A percentile compares a stretch with the other conserved stretches of the same genome.
phyloP scores from a whole-genome alignment of 2,329 filamentous ascomycete species.

The Ophiostoma sp. region DNA sequence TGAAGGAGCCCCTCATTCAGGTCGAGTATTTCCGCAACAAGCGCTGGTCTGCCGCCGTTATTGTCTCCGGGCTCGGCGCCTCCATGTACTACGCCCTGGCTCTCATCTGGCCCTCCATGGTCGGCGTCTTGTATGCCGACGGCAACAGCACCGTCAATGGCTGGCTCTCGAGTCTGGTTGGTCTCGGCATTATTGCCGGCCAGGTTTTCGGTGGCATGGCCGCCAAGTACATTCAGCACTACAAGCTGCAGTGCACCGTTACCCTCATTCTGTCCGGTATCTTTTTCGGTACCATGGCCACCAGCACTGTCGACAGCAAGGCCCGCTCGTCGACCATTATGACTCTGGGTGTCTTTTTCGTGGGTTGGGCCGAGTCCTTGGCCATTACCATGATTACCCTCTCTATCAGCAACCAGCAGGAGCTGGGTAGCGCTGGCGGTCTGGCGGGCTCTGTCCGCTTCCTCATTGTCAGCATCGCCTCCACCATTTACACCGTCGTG shows the following conservation, averaged over 20 bases:
- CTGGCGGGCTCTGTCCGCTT: constrained; percentile 41
- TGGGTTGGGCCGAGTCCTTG: constrained; percentile 41
- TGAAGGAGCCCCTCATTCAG: constrained; percentile 41
- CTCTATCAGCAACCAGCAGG: constrained; percentile 38
- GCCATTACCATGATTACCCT: constrained; percentile 41
- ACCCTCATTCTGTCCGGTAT: constrained; percentile 35
- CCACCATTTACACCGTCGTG: constrained; percentile 40
- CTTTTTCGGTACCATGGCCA: constrained; percentile 37
- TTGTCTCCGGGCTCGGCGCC: constrained; percentile 40
- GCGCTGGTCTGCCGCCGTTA: constrained; percentile 37
- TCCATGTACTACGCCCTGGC: constrained; percentile 43
- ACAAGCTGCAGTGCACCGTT: constrained; percentile 39
- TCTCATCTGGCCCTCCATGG: constrained; percentile 42
- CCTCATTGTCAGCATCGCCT: constrained; percentile 39
- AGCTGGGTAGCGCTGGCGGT: constrained; percentile 39
- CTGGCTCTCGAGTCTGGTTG: constrained; percentile 35
- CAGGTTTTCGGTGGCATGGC: constrained; percentile 35
- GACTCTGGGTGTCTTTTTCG: constrained; percentile 37
- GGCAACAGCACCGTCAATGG: constrained; percentile 30
- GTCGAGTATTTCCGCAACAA: constrained; percentile 41
- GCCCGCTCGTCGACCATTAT: constrained; percentile 35
- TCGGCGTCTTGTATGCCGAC: constrained; percentile 37
- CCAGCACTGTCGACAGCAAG: constrained; percentile 35
- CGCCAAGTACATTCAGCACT: constrained; percentile 35
- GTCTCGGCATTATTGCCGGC: constrained; percentile 35